These are phyloP conservation scores for Cynara cardunculus DNA, from an alignment of 129 eudicot genomes.

Conservation along the genomic window DNA sequence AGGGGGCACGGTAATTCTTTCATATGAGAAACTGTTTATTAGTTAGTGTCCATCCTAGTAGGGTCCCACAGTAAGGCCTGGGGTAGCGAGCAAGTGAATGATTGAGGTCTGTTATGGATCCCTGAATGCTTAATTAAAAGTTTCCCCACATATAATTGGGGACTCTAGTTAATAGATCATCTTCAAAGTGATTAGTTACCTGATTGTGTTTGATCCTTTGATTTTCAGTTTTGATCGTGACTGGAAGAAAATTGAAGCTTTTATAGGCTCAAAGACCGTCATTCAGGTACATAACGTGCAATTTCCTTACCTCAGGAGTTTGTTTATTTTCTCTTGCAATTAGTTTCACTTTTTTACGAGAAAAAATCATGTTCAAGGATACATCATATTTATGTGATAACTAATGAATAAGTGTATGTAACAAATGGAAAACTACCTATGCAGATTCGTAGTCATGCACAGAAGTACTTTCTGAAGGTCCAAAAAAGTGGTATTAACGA, in stretches of 20 bases:
- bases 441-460: constrained; percentile 91
- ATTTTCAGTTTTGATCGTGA: constrained; percentile 74
- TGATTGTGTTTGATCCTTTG: background rate
- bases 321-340: background rate
- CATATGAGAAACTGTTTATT: background rate
- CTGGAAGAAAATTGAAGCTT: constrained; percentile 90
- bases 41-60: background rate
- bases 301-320: background rate
- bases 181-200: background rate
- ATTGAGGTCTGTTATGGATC: background rate
- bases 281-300: constrained; percentile 52
- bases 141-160: background rate
- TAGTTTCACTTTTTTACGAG: background rate
- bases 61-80: background rate
- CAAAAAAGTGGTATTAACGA: constrained; percentile 82
- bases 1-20: background rate
- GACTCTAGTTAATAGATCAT: background rate
- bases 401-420: background rate
- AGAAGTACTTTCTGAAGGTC: constrained; percentile 76
- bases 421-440: constrained; percentile 5
- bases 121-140: background rate
- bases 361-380: background rate
- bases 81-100: background rate
- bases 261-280: constrained; percentile 82
- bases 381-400: background rate